Base-by-base conservation (phyloP, 768 basidiomycete species). In the Coprinopsis marcescibilis region DNA sequence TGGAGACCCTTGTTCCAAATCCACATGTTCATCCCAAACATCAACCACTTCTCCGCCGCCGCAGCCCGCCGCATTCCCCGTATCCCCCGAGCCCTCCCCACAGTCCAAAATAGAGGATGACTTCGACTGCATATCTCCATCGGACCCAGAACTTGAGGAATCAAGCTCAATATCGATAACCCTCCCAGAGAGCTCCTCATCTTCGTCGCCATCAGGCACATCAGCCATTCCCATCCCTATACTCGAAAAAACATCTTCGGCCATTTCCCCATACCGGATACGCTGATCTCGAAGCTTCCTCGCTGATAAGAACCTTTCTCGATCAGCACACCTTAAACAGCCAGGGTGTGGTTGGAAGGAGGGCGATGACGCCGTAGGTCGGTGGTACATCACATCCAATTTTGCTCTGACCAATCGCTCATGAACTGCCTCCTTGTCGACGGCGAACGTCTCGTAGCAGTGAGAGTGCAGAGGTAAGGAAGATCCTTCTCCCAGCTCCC, bases 1-100 rank as follows among this genome's bases (percentile, higher is more conserved):
- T 8, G 43, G 32, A 13, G 25, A 26, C 4, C 38, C 38, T 23
- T 40, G 4, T 10, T 40, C 38, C 11, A 8, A 5, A 15, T 40
- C 38, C 20, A 40, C n/a, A n/a, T n/a, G n/a, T n/a, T n/a, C n/a
- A n/a, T n/a, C n/a, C n/a, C n/a, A 32, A 24, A 84, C 66, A 37
- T 81, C 75, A 53, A 86, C 84, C 45, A 61, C 63, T 3, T 83
- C 70, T 1, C 84, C 83, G 21, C 36, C 19, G 17, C 65, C 59
- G 44, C 85, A 85, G n/a, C 45, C 49, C 12, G 45, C 58, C 32
- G 61, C 54, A n/a, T n/a, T n/a, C n/a, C n/a, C n/a, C n/a, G n/a
- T n/a, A n/a, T n/a, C n/a, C n/a, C n/a, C n/a, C n/a, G n/a, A n/a
- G n/a, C n/a, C n/a, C n/a, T n/a, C n/a, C n/a, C n/a, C n/a, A n/a